These are phyloP conservation scores for Meredithiella fracta DNA, from an alignment of 2,329 filamentous ascomycete genomes.

Conservation along the genomic window DNA sequence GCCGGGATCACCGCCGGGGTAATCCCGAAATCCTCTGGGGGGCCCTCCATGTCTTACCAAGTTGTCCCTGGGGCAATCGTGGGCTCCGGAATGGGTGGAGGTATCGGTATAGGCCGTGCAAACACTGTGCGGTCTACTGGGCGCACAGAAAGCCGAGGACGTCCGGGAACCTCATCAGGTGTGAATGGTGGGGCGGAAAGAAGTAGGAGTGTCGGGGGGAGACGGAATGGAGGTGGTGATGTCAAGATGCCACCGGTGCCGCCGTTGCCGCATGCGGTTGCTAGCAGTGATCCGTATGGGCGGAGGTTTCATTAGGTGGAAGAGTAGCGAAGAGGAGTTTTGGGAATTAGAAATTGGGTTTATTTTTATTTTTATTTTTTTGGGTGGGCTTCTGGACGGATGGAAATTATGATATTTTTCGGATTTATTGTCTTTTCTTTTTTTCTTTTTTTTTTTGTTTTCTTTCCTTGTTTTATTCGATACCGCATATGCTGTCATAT, in stretches of 20 bases:
- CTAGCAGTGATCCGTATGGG: conserved; percentile 10
- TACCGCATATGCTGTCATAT: not conserved
- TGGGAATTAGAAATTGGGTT: not conserved
- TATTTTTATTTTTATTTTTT: not conserved
- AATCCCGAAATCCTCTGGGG: conserved; percentile 5
- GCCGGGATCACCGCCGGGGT: conserved; percentile 19
- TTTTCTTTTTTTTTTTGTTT: not conserved
- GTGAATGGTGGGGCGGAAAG: not conserved
- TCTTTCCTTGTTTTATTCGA: conserved; percentile 8
- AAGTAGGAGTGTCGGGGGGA: not conserved
- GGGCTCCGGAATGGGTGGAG: conserved; percentile 1
- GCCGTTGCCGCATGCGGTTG: conserved; percentile 10
- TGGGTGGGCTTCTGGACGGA: too few relatives aligned
- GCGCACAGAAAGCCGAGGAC: conserved; percentile 4
- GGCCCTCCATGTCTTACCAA: not conserved
- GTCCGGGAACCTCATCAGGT: not conserved
- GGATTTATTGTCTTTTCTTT: too few relatives aligned
- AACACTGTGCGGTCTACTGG: conserved; percentile 11
- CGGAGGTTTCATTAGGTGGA: conserved; percentile 10
- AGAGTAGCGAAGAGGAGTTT: not conserved
- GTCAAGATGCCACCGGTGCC: conserved; percentile 10
- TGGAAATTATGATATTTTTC: too few relatives aligned
- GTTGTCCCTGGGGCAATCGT: not conserved
- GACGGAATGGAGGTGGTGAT: not conserved
- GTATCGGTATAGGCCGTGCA: conserved; percentile 6